Conservation (phyloP, 805 yeast genomes). For the Yamadazyma sp. region DNA sequence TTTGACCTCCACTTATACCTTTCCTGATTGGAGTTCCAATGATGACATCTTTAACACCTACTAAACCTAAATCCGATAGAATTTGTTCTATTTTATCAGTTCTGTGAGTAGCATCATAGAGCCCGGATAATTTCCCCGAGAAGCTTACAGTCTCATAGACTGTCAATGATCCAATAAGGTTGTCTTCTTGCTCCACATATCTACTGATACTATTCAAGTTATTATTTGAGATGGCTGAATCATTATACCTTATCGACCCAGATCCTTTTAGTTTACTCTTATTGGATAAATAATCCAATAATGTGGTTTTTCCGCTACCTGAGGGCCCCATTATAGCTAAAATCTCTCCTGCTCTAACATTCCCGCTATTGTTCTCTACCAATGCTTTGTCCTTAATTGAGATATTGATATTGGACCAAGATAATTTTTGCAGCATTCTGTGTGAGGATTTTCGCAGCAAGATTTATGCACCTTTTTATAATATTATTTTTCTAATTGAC, state of each 20-base stretch:
- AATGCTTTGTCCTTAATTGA: conserved; percentile 3
- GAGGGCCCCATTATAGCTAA: conserved; percentile 43
- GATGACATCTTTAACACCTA: conserved; percentile 13
- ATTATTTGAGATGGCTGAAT: conserved; percentile 15
- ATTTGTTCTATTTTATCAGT: conserved; percentile 3
- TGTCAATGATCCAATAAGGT: conserved; percentile 19
- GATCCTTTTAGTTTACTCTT: conserved; percentile 12
- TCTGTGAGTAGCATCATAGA: conserved; percentile 1
- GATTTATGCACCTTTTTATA: no score
- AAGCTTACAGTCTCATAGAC: conserved; percentile 15
- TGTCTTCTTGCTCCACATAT: conserved; percentile 22
- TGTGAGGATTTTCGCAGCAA: no score
- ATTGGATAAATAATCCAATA: conserved; percentile 39
- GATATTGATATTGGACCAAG: conserved; percentile 6
- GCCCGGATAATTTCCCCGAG: conserved; percentile 5
- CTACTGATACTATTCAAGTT: conserved; percentile 16
- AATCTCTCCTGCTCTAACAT: conserved; percentile 25
- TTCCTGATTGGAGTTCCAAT: conserved; percentile 21
- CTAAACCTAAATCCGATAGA: conserved; percentile 13
- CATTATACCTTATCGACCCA: conserved; percentile 23
- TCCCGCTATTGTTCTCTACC: conserved; percentile 24
- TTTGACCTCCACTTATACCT: conserved; percentile 23
- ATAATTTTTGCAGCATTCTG: conserved; percentile 5
- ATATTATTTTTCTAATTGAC: no score
- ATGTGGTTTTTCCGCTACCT: conserved; percentile 41